Evolutionary conservation across 352 stramenopile species (phyloP).

Genomic region (Elongisporangium undulatum): DNA sequence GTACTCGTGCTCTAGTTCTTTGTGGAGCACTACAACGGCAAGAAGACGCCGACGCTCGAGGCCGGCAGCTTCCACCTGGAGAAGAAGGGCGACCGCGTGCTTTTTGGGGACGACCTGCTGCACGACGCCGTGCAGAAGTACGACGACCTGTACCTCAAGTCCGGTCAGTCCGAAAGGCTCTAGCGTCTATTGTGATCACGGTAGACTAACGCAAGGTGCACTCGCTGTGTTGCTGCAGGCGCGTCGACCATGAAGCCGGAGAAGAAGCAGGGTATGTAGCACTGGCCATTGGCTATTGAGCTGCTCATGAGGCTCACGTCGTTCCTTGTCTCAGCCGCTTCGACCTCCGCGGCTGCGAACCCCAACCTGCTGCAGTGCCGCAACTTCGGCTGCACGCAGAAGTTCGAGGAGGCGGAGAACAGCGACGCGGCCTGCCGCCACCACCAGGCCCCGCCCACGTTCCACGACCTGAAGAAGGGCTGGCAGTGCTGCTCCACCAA

Average conservation of each 20-base stretch:
- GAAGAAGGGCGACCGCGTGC: slow-evolving; percentile 40
- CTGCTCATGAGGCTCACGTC: slow-evolving; percentile 1
- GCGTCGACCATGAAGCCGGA: slow-evolving; percentile 53
- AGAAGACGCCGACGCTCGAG: slow-evolving; percentile 68
- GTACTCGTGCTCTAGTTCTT: slow-evolving; percentile 60
- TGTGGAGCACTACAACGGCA: slow-evolving; percentile 89
- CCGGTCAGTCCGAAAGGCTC: slow-evolving; percentile 12
- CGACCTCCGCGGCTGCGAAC: slow-evolving; percentile 7
- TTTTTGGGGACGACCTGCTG: slow-evolving; percentile 74
- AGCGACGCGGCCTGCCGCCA: slow-evolving; percentile 67
- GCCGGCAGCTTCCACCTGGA: slow-evolving; percentile 59
- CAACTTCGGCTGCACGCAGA: slow-evolving; percentile 83
- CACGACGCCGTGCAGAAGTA: slow-evolving; percentile 81
- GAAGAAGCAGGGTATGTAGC: slow-evolving; percentile 26
- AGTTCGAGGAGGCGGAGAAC: slow-evolving; percentile 80
- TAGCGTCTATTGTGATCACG: neutral
- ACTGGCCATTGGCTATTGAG: slow-evolving; percentile 6
- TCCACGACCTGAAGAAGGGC: slow-evolving; percentile 90
- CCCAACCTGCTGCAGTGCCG: slow-evolving; percentile 74
- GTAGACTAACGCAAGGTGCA: neutral
- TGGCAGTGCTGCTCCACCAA: slow-evolving; percentile 88
- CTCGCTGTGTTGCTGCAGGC: slow-evolving; percentile 5
- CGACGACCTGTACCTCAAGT: slow-evolving; percentile 83
- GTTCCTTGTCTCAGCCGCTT: slow-evolving; percentile 7
- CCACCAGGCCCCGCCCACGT: slow-evolving; percentile 75